Percentiles rank a stretch among this genome's conserved stretches.
phyloP scores from a whole-genome alignment of 306 rosid species.

The Macrotyloma uniflorum region DNA sequence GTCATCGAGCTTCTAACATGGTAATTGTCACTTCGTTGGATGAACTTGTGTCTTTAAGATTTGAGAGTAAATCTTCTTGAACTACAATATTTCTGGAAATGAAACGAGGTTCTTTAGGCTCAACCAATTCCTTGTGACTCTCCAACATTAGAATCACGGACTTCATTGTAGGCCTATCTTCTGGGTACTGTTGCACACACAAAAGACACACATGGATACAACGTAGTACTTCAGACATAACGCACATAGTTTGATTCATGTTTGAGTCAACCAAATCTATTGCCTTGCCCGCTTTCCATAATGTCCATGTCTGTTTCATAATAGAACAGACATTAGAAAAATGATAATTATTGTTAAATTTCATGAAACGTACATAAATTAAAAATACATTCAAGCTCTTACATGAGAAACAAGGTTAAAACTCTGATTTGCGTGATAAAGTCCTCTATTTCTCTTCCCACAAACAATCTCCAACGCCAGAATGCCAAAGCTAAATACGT shows the following conservation, averaged over 20 bases:
- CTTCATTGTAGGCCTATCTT: slow-evolving; percentile 34
- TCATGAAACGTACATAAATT: neutral
- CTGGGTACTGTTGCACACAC: slow-evolving; percentile 51
- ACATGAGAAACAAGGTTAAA: slow-evolving; percentile 50
- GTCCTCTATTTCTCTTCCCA: slow-evolving; percentile 50
- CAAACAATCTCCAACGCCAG: slow-evolving; percentile 47
- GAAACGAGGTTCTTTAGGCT: slow-evolving; percentile 52
- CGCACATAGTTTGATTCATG: slow-evolving; percentile 9
- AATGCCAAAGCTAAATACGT: slow-evolving; percentile 44
- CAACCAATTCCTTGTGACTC: slow-evolving; percentile 33
- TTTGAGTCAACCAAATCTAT: slow-evolving; percentile 40
- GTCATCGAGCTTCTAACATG: neutral
- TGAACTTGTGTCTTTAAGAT: slow-evolving; percentile 16
- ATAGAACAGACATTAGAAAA: neutral
- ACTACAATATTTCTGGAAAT: neutral
- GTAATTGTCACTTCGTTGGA: slow-evolving; percentile 18
- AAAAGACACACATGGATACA: slow-evolving; percentile 53
- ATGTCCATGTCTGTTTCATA: slow-evolving; percentile 47
- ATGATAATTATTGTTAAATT: neutral
- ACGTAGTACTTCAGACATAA: slow-evolving; percentile 32
- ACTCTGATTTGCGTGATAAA: slow-evolving; percentile 24
- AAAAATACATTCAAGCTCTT: slow-evolving; percentile 3
- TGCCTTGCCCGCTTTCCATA: slow-evolving; percentile 47
- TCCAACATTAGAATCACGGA: slow-evolving; percentile 45
- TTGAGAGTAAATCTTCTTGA: neutral